Percentiles rank a stretch among this genome's conserved stretches.
Evolutionary conservation across 768 basidiomycete species (phyloP).

Genomic region (Tricholoma terreum): DNA sequence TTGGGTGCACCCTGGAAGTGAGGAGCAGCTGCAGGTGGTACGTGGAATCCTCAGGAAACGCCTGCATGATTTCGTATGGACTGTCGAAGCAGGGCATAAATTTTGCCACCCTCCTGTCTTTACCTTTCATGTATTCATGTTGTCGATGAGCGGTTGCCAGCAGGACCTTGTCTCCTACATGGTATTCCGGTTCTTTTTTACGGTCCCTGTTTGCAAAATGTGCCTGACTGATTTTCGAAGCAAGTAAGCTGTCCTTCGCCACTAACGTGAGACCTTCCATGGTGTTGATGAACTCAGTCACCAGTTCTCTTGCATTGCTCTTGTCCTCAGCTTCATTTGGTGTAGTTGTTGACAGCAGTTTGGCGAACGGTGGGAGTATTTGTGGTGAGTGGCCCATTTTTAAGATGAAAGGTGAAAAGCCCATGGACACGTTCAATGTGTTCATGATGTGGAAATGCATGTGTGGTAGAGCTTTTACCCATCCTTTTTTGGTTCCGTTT

Average conservation of each 20-base stretch:
- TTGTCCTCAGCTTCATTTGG: background rate
- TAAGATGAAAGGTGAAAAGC: conserved; percentile 25
- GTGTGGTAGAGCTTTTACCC: conserved; percentile 20
- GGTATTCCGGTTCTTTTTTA: background rate
- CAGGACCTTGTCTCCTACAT: background rate
- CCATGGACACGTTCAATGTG: conserved; percentile 20
- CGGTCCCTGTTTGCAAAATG: background rate
- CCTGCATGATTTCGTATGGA: background rate
- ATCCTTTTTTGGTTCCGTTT: conserved; percentile 19
- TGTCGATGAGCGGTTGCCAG: background rate
- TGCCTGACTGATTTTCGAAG: background rate
- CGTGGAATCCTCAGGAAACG: too few relatives aligned
- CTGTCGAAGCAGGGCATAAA: background rate
- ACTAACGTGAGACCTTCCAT: background rate
- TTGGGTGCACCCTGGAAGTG: background rate
- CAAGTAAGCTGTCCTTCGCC: background rate
- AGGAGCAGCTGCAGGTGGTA: background rate
- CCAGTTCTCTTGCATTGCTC: background rate
- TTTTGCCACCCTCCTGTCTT: background rate
- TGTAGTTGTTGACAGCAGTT: background rate
- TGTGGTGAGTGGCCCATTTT: conserved; percentile 16
- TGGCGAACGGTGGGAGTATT: conserved; percentile 14
- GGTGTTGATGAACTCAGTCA: background rate
- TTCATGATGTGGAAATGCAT: conserved; percentile 17
- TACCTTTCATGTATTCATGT: background rate